Evolutionary conservation across 768 basidiomycete genomes (phyloP).

Genomic region (Gymnopilus junonius): DNA sequence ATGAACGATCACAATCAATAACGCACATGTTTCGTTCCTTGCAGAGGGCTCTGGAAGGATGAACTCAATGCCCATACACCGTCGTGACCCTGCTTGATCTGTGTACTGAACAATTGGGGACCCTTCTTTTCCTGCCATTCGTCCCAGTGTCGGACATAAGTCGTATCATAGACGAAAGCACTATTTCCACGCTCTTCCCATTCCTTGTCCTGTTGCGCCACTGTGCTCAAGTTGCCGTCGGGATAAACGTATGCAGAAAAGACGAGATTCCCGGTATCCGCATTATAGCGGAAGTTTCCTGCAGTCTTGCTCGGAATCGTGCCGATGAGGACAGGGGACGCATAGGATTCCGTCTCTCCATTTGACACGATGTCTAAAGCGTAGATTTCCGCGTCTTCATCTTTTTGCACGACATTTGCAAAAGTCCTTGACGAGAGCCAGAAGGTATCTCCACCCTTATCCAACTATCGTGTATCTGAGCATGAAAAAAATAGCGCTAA

Average conservation of each 20-base stretch:
- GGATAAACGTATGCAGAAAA: constrained; percentile 87
- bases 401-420: constrained; percentile 64
- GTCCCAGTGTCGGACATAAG: constrained; percentile 81
- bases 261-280: constrained; percentile 62
- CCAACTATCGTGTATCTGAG: constrained; percentile 39
- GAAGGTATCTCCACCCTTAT: constrained; percentile 75
- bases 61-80: constrained; percentile 57
- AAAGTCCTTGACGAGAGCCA: constrained; percentile 79
- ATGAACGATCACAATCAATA: neutral
- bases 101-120: constrained; percentile 72
- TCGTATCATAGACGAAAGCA: constrained; percentile 71
- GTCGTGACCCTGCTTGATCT: constrained; percentile 50
- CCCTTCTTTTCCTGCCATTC: constrained; percentile 76
- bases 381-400: constrained; percentile 62
- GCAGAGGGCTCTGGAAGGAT: constrained; percentile 61
- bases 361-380: constrained; percentile 54
- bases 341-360: constrained; percentile 33
- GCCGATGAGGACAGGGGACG: constrained; percentile 54
- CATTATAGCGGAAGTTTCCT: constrained; percentile 71
- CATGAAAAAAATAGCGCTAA: neutral
- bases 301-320: constrained; percentile 70
- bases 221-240: constrained; percentile 73
- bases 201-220: constrained; percentile 69
- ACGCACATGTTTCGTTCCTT: constrained; percentile 72
- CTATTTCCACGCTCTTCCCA: constrained; percentile 76